Evolutionary conservation across 176 grass and related monocot species (phyloP).

Genomic region (Typha latifolia): DNA sequence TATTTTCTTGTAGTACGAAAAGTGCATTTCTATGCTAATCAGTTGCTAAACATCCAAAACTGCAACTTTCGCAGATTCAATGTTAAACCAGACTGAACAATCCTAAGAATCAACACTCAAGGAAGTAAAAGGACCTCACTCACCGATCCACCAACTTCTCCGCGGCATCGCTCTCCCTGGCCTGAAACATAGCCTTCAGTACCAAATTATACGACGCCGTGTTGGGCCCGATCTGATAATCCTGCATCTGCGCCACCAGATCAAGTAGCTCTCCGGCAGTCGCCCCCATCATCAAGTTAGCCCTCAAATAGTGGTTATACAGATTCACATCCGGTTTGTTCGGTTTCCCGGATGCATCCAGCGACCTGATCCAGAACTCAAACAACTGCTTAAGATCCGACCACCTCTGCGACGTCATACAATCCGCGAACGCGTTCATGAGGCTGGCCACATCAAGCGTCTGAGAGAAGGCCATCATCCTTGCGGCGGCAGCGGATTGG

Average conservation of each 20-base stretch:
- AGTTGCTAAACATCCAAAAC: no score
- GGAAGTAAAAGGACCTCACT: background rate
- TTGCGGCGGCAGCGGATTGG: background rate
- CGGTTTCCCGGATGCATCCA: slow-evolving; percentile 66
- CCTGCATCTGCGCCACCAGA: slow-evolving; percentile 71
- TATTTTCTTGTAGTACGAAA: no score
- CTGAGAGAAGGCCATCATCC: slow-evolving; percentile 30
- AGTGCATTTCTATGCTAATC: no score
- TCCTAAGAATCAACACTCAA: background rate
- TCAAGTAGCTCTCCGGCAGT: slow-evolving; percentile 50
- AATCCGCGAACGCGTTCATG: slow-evolving; percentile 57
- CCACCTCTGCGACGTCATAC: slow-evolving; percentile 65
- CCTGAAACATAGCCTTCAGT: slow-evolving; percentile 46
- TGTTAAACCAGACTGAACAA: no score
- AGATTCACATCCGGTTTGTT: slow-evolving; percentile 84
- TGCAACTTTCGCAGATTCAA: no score
- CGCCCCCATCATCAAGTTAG: slow-evolving; percentile 53
- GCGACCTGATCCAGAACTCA: slow-evolving; percentile 70
- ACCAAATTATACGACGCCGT: slow-evolving; percentile 85
- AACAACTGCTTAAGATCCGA: slow-evolving; percentile 57
- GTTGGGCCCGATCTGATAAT: slow-evolving; percentile 63
- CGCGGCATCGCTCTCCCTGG: slow-evolving; percentile 14
- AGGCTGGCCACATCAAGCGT: slow-evolving; percentile 36
- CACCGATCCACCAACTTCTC: slow-evolving; percentile 22
- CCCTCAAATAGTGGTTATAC: slow-evolving; percentile 85